Percentiles rank a stretch among this genome's conserved stretches.
phyloP scores from a whole-genome alignment of 306 rosid genomes.

The Albizia julibrissin region DNA sequence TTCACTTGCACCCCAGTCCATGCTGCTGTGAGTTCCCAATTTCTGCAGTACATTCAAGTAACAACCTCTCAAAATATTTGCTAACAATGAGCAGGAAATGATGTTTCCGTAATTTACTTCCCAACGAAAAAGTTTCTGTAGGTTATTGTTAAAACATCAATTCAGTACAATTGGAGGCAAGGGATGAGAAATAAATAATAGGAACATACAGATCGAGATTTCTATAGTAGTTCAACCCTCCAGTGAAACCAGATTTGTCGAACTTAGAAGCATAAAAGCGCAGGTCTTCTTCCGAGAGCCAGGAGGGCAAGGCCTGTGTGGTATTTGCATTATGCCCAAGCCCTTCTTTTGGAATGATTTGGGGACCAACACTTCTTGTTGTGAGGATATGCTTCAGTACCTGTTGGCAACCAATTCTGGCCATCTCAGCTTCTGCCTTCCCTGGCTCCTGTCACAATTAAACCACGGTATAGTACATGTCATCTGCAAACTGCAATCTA shows the following conservation, averaged over 20 bases:
- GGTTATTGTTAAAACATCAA: background rate
- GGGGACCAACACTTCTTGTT: slow-evolving; percentile 23
- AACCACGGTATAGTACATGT: background rate
- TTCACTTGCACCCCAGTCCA: slow-evolving; percentile 37
- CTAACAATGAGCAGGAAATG: background rate
- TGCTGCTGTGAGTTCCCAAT: slow-evolving; percentile 45
- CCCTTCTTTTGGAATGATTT: slow-evolving; percentile 34
- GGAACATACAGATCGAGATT: slow-evolving; percentile 30
- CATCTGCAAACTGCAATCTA: background rate
- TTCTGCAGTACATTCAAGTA: slow-evolving; percentile 27
- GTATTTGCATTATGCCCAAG: background rate
- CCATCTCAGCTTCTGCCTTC: slow-evolving; percentile 30
- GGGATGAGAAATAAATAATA: background rate
- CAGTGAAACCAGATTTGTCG: slow-evolving; percentile 43
- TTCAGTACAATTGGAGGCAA: background rate
- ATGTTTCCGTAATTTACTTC: background rate
- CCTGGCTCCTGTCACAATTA: slow-evolving; percentile 30
- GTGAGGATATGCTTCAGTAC: slow-evolving; percentile 19
- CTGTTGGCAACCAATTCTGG: background rate
- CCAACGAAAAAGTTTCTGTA: background rate
- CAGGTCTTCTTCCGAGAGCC: slow-evolving; percentile 48
- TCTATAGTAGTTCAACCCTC: slow-evolving; percentile 49
- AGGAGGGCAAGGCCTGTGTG: slow-evolving; percentile 35
- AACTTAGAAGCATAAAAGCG: slow-evolving; percentile 44
- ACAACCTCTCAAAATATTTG: background rate